phyloP scores from a whole-genome alignment of 2,329 filamentous ascomycete genomes.

The Talaromyces rugulosus region DNA sequence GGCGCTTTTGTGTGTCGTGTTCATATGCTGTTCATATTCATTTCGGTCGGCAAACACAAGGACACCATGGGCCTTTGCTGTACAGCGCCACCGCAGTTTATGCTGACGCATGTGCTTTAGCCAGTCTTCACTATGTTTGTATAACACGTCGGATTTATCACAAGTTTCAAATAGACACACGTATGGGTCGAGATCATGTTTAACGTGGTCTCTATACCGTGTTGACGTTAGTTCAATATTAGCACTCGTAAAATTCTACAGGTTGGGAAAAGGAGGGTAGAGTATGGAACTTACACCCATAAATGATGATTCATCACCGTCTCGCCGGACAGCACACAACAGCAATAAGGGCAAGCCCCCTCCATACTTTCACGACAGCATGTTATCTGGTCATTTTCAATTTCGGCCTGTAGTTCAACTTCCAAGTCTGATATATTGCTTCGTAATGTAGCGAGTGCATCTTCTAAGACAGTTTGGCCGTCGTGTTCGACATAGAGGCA shows the following conservation, averaged over 20 bases:
- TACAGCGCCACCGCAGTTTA: constrained; percentile 6
- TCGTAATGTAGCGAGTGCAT: not conserved
- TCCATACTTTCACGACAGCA: constrained; percentile 1
- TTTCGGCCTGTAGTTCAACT: not conserved
- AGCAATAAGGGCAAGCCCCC: constrained; percentile 8
- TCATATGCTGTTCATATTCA: constrained; percentile 7
- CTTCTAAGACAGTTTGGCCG: not conserved
- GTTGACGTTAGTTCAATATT: not conserved
- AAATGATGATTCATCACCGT: not conserved
- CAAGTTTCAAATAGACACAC: constrained; percentile 9
- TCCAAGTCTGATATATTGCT: not conserved
- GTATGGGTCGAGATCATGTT: constrained; percentile 10
- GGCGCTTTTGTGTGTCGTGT: constrained; percentile 1
- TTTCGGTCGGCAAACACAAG: not conserved
- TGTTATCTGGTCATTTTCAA: not conserved
- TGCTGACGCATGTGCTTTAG: constrained; percentile 9
- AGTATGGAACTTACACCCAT: constrained; percentile 5
- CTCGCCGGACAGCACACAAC: not conserved
- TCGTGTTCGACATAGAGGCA: not conserved
- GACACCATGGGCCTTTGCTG: constrained; percentile 4
- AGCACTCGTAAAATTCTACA: not conserved
- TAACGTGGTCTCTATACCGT: constrained; percentile 3
- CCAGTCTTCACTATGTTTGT: constrained; percentile 8
- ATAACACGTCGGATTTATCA: not conserved
- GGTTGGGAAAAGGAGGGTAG: not conserved